phyloP scores from a whole-genome alignment of 495 filamentous ascomycete genomes.

The Eremomyces bilateralis region DNA sequence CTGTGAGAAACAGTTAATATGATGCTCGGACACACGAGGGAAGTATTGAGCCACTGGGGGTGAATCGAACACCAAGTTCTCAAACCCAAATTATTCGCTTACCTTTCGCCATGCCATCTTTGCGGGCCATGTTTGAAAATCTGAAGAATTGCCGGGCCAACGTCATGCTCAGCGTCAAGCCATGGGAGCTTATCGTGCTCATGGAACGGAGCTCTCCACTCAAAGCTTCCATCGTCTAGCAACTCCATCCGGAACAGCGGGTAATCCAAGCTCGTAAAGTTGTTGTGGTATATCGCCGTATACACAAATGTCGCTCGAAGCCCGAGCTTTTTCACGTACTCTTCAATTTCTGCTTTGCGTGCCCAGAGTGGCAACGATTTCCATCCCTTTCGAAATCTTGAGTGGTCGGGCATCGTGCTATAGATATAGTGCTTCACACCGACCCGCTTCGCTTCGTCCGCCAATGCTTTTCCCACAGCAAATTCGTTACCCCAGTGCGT shows the following conservation, averaged over 20 bases:
- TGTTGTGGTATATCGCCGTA: slow-evolving; percentile 96
- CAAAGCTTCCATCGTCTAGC: slow-evolving; percentile 59
- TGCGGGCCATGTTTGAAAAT: slow-evolving; percentile 81
- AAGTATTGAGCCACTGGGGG: no score
- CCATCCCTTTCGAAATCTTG: slow-evolving; percentile 45
- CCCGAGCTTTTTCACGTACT: slow-evolving; percentile 28
- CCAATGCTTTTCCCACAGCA: slow-evolving; percentile 32
- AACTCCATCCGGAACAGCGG: slow-evolving; percentile 88
- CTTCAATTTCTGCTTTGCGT: slow-evolving; percentile 33
- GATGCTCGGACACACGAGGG: background rate
- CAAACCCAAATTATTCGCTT: no score
- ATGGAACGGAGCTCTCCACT: slow-evolving; percentile 90
- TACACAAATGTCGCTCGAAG: slow-evolving; percentile 42
- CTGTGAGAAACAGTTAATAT: slow-evolving; percentile 20
- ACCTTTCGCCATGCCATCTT: slow-evolving; percentile 71
- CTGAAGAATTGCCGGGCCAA: slow-evolving; percentile 83
- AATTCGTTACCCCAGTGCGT: slow-evolving; percentile 94
- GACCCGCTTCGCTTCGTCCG: slow-evolving; percentile 16
- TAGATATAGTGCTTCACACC: slow-evolving; percentile 20
- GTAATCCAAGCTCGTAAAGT: slow-evolving; percentile 85
- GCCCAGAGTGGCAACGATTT: slow-evolving; percentile 63
- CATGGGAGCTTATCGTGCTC: slow-evolving; percentile 76
- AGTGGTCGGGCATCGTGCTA: slow-evolving; percentile 90
- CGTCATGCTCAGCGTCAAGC: slow-evolving; percentile 92
- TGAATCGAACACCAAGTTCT: no score